Percentiles rank a stretch among this genome's conserved stretches.
These are phyloP conservation scores for Phanerochaete carnosa DNA, from an alignment of 768 basidiomycete species.

Conservation along the genomic window DNA sequence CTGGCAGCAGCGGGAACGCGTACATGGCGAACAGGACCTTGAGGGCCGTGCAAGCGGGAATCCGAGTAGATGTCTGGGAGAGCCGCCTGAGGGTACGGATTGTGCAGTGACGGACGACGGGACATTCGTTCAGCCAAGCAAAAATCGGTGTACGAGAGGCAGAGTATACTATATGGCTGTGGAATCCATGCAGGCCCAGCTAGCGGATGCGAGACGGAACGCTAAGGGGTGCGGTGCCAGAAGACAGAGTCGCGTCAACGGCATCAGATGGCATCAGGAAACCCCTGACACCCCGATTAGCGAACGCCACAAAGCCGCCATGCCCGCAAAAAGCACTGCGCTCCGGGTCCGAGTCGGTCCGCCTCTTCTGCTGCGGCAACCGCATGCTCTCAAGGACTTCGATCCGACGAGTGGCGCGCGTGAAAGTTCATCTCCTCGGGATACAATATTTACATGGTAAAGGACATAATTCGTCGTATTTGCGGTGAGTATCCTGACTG, in stretches of 20 bases:
- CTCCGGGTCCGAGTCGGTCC: neutral
- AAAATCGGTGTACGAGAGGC: neutral
- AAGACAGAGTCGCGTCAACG: neutral
- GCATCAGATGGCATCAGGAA: neutral
- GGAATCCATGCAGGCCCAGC: neutral
- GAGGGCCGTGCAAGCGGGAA: slow-evolving; percentile 40
- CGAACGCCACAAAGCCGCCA: slow-evolving; percentile 2
- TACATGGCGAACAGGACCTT: slow-evolving; percentile 48
- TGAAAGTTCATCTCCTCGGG: too few relatives aligned
- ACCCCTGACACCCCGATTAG: neutral
- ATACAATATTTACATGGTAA: too few relatives aligned
- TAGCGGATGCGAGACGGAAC: neutral
- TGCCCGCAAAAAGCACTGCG: neutral
- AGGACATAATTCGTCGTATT: too few relatives aligned
- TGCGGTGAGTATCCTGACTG: too few relatives aligned
- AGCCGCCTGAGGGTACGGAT: slow-evolving; percentile 6
- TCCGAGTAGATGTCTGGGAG: slow-evolving; percentile 36
- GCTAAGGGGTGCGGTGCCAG: neutral
- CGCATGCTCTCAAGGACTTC: too few relatives aligned
- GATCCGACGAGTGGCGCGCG: neutral
- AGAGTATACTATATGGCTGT: neutral
- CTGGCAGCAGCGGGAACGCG: slow-evolving; percentile 58
- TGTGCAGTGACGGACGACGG: slow-evolving; percentile 17
- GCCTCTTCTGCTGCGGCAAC: too few relatives aligned
- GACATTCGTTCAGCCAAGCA: slow-evolving; percentile 1